Conservation (phyloP, 768 basidiomycete species). For the Paxillus involutus region DNA sequence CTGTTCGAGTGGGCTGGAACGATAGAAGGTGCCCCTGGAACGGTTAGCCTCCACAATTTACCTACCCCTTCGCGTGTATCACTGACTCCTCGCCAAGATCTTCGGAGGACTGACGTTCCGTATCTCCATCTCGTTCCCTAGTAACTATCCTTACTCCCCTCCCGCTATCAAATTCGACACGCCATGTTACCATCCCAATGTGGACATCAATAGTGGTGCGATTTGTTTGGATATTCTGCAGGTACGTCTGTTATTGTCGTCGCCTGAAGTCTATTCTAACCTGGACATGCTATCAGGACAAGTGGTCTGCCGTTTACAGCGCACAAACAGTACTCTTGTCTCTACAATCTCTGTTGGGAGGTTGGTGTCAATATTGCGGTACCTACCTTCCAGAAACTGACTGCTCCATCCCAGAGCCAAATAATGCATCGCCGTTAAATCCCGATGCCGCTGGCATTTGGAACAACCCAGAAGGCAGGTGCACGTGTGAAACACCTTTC, state of each 20-base stretch:
- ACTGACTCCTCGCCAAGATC: conserved; percentile 44
- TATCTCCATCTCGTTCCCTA: conserved; percentile 81
- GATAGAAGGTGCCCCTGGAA: conserved; percentile 78
- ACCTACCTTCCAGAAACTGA: neutral
- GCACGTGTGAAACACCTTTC: neutral
- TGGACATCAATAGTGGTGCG: conserved; percentile 72
- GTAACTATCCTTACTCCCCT: conserved; percentile 86
- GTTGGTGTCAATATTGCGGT: conserved; percentile 40
- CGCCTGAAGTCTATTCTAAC: conserved; percentile 4
- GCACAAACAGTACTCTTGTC: conserved; percentile 89
- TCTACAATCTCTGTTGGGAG: conserved; percentile 84
- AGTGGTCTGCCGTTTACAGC: conserved; percentile 93
- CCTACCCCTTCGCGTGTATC: neutral
- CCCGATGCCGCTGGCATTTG: conserved; percentile 83
- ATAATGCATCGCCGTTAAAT: conserved; percentile 90
- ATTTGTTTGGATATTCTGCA: conserved; percentile 90
- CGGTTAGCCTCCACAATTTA: conserved; percentile 34
- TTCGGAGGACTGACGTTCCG: conserved; percentile 81
- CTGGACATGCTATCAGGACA: conserved; percentile 51
- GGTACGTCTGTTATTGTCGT: conserved; percentile 36
- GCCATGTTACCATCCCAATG: conserved; percentile 90
- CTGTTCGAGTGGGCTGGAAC: conserved; percentile 90
- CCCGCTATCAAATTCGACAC: conserved; percentile 87
- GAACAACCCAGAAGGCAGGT: conserved; percentile 65
- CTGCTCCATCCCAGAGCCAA: conserved; percentile 61